Conservation (phyloP, 2,329 filamentous ascomycete genomes). For the Elsinoe fawcettii region DNA sequence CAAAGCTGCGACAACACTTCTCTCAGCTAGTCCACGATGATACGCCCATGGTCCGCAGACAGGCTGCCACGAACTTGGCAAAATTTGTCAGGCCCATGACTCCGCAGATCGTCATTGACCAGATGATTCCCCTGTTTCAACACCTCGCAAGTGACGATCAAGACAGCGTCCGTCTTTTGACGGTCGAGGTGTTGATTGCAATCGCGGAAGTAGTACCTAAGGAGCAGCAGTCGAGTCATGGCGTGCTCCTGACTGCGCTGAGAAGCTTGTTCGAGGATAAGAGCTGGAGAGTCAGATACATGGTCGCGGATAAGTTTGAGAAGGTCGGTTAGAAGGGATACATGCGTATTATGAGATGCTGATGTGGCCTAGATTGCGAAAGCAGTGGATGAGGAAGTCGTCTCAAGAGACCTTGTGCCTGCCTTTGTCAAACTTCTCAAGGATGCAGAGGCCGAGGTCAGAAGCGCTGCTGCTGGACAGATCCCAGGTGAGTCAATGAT, state of each 20-base stretch:
- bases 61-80: conserved; percentile 89
- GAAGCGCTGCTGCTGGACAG: conserved; percentile 92
- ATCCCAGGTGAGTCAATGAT: conserved; percentile 62
- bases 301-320: conserved; percentile 97
- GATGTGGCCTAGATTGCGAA: conserved; percentile 69
- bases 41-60: conserved; percentile 96
- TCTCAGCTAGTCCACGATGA: conserved; percentile 92
- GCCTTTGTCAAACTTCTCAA: conserved; percentile 97
- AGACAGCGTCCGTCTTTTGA: conserved; percentile 91
- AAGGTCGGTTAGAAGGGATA: conserved; percentile 55
- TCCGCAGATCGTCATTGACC: conserved; percentile 81
- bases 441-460: conserved; percentile 94
- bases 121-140: conserved; percentile 99
- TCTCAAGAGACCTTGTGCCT: conserved; percentile 86
- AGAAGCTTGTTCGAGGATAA: conserved; percentile 96
- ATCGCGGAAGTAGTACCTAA: conserved; percentile 97
- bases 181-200: conserved; percentile 90
- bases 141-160: conserved; percentile 94
- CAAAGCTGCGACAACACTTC: conserved; percentile 86
- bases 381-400: conserved; percentile 94
- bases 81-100: conserved; percentile 98
- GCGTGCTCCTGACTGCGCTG: conserved; percentile 80
- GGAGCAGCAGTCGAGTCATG: conserved; percentile 94
- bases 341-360: neutral
- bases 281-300: conserved; percentile 98